phyloP scores from a whole-genome alignment of 148 eudicot genomes.

The Nepenthes mirabilis region DNA sequence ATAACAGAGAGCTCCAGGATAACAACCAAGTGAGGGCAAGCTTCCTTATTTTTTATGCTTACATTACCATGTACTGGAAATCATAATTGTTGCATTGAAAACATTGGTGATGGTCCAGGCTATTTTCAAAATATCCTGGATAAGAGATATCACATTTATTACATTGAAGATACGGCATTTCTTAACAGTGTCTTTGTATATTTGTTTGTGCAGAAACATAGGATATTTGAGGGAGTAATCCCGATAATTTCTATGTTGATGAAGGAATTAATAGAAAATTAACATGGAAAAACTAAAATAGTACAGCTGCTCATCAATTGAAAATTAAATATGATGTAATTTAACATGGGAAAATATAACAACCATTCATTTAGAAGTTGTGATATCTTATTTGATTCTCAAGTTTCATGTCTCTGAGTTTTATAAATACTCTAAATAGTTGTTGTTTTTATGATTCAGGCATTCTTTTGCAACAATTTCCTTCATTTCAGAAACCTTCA shows the following conservation, averaged over 20 bases:
- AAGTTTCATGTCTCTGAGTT: not conserved
- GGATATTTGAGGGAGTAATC: too few species aligned
- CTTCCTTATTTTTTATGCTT: not conserved
- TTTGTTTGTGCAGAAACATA: too few species aligned
- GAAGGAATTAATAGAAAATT: too few species aligned
- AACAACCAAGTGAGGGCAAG: conserved; percentile 58
- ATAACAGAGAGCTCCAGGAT: conserved; percentile 59
- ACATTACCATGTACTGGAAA: not conserved
- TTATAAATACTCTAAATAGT: conserved; percentile 3
- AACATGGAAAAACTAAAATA: too few species aligned
- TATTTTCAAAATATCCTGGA: too few species aligned
- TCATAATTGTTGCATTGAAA: not conserved
- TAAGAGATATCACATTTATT: too few species aligned
- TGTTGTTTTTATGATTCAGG: conserved; percentile 28
- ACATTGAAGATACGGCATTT: too few species aligned
- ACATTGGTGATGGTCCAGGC: not conserved
- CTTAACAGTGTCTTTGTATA: too few species aligned
- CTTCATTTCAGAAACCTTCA: conserved; percentile 76
- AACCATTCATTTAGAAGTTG: not conserved
- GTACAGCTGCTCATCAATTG: too few species aligned
- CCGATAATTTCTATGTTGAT: too few species aligned
- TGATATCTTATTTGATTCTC: not conserved
- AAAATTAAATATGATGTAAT: too few species aligned
- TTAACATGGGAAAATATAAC: too few species aligned
- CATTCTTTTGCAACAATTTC: conserved; percentile 83